Conservation (phyloP, 2,329 filamentous ascomycete species). For the Emydomyces testavorans region DNA sequence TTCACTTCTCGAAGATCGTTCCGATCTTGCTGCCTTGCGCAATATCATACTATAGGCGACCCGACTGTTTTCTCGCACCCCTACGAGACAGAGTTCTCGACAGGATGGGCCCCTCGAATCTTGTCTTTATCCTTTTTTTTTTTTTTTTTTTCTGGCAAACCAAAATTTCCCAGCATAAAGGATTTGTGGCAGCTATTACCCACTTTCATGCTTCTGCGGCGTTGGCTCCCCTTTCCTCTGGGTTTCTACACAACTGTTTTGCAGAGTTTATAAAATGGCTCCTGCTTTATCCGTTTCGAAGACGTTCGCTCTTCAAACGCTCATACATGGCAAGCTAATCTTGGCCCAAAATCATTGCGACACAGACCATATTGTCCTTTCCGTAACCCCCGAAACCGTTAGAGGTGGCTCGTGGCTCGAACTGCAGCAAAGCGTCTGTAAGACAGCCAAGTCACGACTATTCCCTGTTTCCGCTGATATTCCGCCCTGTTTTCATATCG, state of each 20-base stretch:
- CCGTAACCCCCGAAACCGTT: constrained; percentile 6
- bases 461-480: constrained; percentile 5
- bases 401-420: not conserved
- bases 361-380: constrained; percentile 5
- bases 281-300: not conserved
- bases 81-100: not conserved
- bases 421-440: constrained; percentile 9
- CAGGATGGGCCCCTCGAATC: not conserved
- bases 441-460: constrained; percentile 7
- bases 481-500: constrained; percentile 3
- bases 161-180: not conserved
- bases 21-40: not conserved
- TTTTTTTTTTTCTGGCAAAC: not conserved
- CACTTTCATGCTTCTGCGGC: constrained; percentile 2
- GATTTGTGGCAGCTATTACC: not conserved
- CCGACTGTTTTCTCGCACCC: constrained; percentile 8
- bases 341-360: constrained; percentile 4
- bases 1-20: not conserved
- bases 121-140: constrained; percentile 2
- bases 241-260: not conserved
- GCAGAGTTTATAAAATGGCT: not conserved
- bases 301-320: constrained; percentile 3
- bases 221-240: not conserved
- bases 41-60: not conserved
- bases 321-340: not conserved